Percentiles rank a stretch among this genome's conserved stretches.
phyloP scores from a whole-genome alignment of 1,139 yeast species.

The Sugiyamaella neomexicana region DNA sequence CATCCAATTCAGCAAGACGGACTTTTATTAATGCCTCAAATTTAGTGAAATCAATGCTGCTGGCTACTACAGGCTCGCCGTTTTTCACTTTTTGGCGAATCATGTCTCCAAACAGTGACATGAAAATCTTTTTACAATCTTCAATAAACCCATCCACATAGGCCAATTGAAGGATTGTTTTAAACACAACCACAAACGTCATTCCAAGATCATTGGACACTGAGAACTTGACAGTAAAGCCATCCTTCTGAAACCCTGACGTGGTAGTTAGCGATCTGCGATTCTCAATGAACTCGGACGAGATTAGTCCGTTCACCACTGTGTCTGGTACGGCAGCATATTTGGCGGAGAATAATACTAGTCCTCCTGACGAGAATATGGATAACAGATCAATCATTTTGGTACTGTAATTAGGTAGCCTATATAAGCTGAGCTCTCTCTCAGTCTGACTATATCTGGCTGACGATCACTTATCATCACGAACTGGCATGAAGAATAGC shows the following conservation, averaged over 20 bases:
- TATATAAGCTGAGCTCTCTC: too few species aligned
- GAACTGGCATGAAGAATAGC: background rate
- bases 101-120: constrained; percentile 35
- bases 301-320: constrained; percentile 52
- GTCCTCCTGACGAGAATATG: constrained; percentile 58
- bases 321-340: constrained; percentile 46
- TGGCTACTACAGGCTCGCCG: constrained; percentile 14
- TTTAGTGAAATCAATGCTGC: constrained; percentile 32
- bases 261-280: constrained; percentile 17
- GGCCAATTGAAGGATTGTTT: constrained; percentile 39
- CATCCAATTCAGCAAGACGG: constrained; percentile 29
- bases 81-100: constrained; percentile 25
- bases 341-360: constrained; percentile 54
- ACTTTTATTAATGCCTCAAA: constrained; percentile 40
- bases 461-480: background rate
- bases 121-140: constrained; percentile 40
- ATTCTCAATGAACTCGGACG: constrained; percentile 49
- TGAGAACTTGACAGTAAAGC: constrained; percentile 43
- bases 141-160: constrained; percentile 41
- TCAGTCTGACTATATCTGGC: background rate
- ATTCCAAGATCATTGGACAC: constrained; percentile 40
- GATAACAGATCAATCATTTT: constrained; percentile 59
- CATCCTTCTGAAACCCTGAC: constrained; percentile 28
- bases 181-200: constrained; percentile 41
- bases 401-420: too few species aligned